A percentile compares a stretch with the other conserved stretches of the same genome.
Conservation (phyloP, 140 eudicot genomes). For the Artemisia princeps region DNA sequence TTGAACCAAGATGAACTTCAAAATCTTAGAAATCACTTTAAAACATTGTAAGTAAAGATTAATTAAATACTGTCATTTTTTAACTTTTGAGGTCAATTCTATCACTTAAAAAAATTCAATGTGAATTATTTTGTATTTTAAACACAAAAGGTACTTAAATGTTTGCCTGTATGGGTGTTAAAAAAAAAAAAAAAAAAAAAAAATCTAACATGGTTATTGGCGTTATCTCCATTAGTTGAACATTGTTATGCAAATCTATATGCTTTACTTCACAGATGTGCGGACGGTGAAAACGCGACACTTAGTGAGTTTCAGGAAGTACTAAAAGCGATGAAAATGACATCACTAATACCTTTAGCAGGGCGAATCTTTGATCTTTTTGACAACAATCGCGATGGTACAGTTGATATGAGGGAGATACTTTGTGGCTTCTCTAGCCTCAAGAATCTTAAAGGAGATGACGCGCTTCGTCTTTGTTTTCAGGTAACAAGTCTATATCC, state of each 20-base stretch:
- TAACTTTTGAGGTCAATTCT: neutral
- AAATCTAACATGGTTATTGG: neutral
- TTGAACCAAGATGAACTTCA: conserved; percentile 71
- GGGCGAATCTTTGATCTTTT: conserved; percentile 68
- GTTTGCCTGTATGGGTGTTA: too few species aligned
- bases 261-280: conserved; percentile 49
- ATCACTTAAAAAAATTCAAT: neutral
- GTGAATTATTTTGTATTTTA: neutral
- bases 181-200: too few species aligned
- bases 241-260: neutral
- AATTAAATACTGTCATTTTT: neutral
- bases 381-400: conserved; percentile 75
- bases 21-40: conserved; percentile 53
- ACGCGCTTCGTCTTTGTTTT: conserved; percentile 77
- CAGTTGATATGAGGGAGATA: conserved; percentile 86
- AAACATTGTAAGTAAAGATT: conserved; percentile 46
- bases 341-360: conserved; percentile 58
- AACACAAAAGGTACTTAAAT: neutral
- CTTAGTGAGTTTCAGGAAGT: conserved; percentile 58
- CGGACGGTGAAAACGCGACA: conserved; percentile 68
- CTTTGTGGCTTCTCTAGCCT: conserved; percentile 74
- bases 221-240: neutral
- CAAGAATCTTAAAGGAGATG: conserved; percentile 67
- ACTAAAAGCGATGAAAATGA: conserved; percentile 70
- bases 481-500: conserved; percentile 37